Evolutionary conservation across 164 flowering plant genomes (phyloP).

Genomic region (Vitis rotundifolia): DNA sequence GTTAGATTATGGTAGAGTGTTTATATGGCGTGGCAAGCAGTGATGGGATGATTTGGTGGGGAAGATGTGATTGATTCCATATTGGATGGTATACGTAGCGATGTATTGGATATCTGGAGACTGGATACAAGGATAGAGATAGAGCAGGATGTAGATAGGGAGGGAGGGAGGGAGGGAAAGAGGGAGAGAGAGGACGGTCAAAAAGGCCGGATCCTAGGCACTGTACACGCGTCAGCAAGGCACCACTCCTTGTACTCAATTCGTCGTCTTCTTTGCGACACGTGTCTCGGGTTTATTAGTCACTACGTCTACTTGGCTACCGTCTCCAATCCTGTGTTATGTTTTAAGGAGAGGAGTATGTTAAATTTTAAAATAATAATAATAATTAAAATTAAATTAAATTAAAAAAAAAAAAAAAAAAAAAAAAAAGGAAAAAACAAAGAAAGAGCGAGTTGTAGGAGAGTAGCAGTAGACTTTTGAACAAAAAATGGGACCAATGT

Average conservation of each 20-base stretch:
- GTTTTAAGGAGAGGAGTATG: too few species aligned
- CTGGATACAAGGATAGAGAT: too few species aligned
- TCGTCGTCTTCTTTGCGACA: conserved; percentile 10
- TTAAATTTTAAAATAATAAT: too few species aligned
- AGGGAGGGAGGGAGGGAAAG: not conserved
- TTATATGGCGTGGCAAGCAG: too few species aligned
- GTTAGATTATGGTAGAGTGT: too few species aligned
- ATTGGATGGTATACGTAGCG: too few species aligned
- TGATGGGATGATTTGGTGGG: too few species aligned
- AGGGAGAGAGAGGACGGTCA: conserved; percentile 15
- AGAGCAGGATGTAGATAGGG: not conserved
- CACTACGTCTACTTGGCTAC: not conserved
- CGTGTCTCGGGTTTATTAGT: conserved; percentile 21
- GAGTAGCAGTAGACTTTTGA: not conserved
- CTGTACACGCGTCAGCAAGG: conserved; percentile 43
- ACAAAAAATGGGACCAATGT: conserved; percentile 41
- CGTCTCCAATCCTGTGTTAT: not conserved
- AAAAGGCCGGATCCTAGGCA: conserved; percentile 37
- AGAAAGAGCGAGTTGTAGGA: conserved; percentile 2
- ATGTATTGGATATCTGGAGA: too few species aligned
- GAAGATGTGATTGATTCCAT: too few species aligned
- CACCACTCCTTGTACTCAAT: conserved; percentile 9
- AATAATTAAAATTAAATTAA: too few species aligned
- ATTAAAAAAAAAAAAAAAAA: not conserved
- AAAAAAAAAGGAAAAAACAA: not conserved